A percentile compares a stretch with the other conserved stretches of the same genome.
phyloP scores from a whole-genome alignment of 768 basidiomycete species.

The Russula earlei region DNA sequence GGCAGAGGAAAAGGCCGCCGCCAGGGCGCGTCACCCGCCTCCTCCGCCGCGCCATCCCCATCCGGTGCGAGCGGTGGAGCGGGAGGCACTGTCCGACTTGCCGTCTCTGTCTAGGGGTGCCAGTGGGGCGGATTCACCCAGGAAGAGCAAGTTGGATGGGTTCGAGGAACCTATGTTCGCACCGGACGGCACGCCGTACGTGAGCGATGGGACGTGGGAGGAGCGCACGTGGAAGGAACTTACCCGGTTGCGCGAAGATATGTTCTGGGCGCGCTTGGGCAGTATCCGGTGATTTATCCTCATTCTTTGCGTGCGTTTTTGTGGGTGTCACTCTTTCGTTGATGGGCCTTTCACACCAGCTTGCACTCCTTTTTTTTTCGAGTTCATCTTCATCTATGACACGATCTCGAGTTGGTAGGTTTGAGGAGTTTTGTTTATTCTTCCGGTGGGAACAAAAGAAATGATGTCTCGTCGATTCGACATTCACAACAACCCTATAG shows the following conservation, averaged over 20 bases:
- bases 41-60: conserved; percentile 12
- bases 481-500: too few species aligned
- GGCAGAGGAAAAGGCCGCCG: not conserved
- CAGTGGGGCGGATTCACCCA: not conserved
- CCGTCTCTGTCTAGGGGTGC: not conserved
- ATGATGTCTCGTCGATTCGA: too few species aligned
- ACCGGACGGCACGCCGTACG: conserved; percentile 36
- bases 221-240: conserved; percentile 80
- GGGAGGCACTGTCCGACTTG: not conserved
- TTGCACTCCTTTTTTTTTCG: not conserved
- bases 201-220: conserved; percentile 72
- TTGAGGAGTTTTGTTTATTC: not conserved
- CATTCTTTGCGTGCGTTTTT: too few species aligned
- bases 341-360: too few species aligned
- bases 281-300: conserved; percentile 28
- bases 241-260: conserved; percentile 60
- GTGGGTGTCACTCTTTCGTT: not conserved
- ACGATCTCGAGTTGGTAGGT: conserved; percentile 2
- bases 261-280: conserved; percentile 82
- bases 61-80: conserved; percentile 3
- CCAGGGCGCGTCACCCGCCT: not conserved
- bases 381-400: conserved; percentile 1
- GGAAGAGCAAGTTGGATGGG: not conserved
- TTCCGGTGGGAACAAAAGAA: not conserved
- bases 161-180: conserved; percentile 17